Conservation (phyloP, 352 stramenopile genomes). For the Globisporangium yorkense region DNA sequence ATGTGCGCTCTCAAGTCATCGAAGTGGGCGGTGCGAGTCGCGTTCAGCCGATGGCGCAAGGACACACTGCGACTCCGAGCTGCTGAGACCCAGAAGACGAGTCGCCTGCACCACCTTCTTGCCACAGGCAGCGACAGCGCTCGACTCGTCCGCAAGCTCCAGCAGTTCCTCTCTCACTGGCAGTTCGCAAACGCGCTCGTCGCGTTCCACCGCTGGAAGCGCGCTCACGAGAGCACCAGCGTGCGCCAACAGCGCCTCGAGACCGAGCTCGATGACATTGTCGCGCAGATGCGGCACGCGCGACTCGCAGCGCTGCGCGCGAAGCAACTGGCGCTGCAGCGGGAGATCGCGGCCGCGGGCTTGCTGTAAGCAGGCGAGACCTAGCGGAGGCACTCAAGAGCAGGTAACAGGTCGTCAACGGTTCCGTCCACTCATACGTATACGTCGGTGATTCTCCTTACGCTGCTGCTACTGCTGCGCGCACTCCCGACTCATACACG, state of each 20-base stretch:
- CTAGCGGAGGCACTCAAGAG: too few relatives aligned
- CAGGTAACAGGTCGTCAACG: neutral
- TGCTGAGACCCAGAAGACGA: constrained; percentile 2
- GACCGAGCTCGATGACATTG: constrained; percentile 22
- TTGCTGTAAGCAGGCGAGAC: too few relatives aligned
- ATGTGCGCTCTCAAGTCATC: neutral
- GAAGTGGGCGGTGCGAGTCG: neutral
- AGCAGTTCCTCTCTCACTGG: constrained; percentile 29
- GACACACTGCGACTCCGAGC: neutral
- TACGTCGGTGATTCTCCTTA: too few relatives aligned
- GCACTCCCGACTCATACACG: neutral
- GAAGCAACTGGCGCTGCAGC: constrained; percentile 24
- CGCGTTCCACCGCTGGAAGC: constrained; percentile 36
- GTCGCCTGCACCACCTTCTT: neutral
- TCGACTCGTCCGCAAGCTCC: constrained; percentile 4
- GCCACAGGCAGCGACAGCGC: neutral
- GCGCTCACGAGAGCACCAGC: constrained; percentile 10
- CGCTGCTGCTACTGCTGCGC: too few relatives aligned
- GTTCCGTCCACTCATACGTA: neutral
- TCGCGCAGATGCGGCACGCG: constrained; percentile 24
- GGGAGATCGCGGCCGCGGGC: neutral
- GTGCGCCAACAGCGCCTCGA: constrained; percentile 21
- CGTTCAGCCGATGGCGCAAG: constrained; percentile 2
- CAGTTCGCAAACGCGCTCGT: constrained; percentile 18
- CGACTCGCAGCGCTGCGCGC: constrained; percentile 19